Base-by-base conservation (phyloP, 2,329 filamentous ascomycete genomes). In the Sclerotinia borealis region DNA sequence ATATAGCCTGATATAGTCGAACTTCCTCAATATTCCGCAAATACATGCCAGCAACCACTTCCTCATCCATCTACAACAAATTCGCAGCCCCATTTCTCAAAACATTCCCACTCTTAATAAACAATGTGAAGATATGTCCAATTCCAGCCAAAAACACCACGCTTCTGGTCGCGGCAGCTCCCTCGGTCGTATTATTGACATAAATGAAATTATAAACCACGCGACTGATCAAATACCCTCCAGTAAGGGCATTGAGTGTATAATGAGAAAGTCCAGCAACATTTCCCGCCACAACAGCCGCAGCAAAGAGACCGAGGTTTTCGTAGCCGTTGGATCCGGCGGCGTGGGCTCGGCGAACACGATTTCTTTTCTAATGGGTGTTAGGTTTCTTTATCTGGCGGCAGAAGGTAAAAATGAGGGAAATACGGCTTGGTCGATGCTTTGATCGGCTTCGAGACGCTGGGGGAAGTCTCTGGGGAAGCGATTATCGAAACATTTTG, bases 251-350 rank as follows among this genome's bases (percentile, higher is more conserved):
- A 31, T 72, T 72, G 17, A 72, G 36, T 0, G 69, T 69, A 7
- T 37, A 5, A 25, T 63, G 41, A 25, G 67, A 52, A 22, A 78
- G 59, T 13, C 70, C 69, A 3, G 76, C 75, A 0, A 72, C 48
- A 54, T 77, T 78, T 8, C 72, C 77, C 0, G 77, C 76, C 2
- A 76, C 71, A 1, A 78, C 72, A 10, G 75, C 74, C 0, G 75
- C 70, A 7, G 76, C 75, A 61, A 76, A 78, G 27, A 77, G 69
- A 19, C 73, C 74, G 6, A 79, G 59, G 55, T 76, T 78, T 66
- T 79, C 77, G 47, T 76, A 73, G 19, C 74, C 73, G 59, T 78
- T 79, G 10, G 65, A 63, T 63, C 73, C 70, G 2, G 77, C 77
- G 7, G 70, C 72, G 68, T 78, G 76, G 36, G 74, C 73, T 29